These are phyloP conservation scores for Kodamaea restingae DNA, from an alignment of 805 yeast genomes.

Conservation along the genomic window DNA sequence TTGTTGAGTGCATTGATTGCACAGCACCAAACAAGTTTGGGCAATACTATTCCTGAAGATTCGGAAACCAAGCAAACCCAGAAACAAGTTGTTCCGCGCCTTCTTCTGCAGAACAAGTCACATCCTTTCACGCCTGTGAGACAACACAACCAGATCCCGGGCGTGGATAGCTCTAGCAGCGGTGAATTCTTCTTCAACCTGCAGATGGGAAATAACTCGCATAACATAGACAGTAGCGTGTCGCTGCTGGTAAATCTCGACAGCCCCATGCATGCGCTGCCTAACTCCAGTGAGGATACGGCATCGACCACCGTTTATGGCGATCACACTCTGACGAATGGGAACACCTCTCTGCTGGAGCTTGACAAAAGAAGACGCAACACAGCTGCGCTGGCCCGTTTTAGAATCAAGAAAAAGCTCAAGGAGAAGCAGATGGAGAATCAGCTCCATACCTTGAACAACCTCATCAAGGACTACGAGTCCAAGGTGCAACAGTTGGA, in stretches of 20 bases:
- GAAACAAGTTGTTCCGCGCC: constrained; percentile 10
- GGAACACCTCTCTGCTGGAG: constrained; percentile 16
- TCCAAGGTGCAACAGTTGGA: constrained; percentile 49
- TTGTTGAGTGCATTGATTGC: constrained; percentile 71
- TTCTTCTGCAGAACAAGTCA: constrained; percentile 10
- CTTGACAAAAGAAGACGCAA: constrained; percentile 54
- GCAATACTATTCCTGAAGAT: constrained; percentile 11
- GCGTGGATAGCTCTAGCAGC: constrained; percentile 3
- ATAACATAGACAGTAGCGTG: constrained; percentile 5
- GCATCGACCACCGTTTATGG: constrained; percentile 5
- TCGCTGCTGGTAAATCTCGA: constrained; percentile 8
- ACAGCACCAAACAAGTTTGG: constrained; percentile 47
- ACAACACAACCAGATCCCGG: constrained; percentile 13
- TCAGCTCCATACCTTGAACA: constrained; percentile 40
- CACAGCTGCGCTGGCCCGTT: constrained; percentile 64
- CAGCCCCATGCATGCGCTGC: constrained; percentile 12
- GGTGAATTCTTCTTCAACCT: constrained; percentile 3
- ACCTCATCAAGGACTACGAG: constrained; percentile 43
- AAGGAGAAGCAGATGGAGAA: constrained; percentile 58
- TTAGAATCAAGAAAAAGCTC: constrained; percentile 57
- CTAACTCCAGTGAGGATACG: constrained; percentile 9
- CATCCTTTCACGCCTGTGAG: constrained; percentile 13
- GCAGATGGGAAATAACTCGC: background rate
- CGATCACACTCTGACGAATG: constrained; percentile 4
- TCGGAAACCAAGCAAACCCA: background rate